These are phyloP conservation scores for Calonectria hongkongensis DNA, from an alignment of 2,329 filamentous ascomycete species.

Conservation along the genomic window DNA sequence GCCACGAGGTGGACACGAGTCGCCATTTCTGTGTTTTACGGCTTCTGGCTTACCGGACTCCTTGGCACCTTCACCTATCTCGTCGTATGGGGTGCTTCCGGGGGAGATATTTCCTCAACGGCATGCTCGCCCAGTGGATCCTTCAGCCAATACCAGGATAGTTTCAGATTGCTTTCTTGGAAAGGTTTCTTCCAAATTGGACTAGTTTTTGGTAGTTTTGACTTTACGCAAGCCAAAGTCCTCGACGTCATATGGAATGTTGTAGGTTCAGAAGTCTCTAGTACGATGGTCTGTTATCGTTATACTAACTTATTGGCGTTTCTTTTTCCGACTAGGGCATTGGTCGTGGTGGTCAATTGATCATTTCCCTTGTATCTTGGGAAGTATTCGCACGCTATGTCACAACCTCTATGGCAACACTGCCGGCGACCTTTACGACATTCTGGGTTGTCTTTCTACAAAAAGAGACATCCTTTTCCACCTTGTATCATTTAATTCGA, in stretches of 20 bases:
- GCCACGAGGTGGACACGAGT: background rate
- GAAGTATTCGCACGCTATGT: background rate
- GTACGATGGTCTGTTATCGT: too few species aligned
- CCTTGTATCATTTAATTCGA: background rate
- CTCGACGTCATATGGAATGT: conserved; percentile 1
- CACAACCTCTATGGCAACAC: conserved; percentile 9
- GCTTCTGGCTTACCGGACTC: background rate
- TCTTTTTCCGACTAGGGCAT: background rate
- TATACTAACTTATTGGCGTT: background rate
- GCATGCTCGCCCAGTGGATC: conserved; percentile 10
- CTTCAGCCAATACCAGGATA: background rate
- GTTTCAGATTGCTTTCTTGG: background rate
- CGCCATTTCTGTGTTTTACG: background rate
- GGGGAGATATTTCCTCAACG: background rate
- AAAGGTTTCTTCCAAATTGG: background rate
- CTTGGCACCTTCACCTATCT: background rate
- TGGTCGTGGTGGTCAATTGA: conserved; percentile 7
- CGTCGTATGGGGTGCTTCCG: background rate
- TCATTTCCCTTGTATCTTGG: conserved; percentile 7
- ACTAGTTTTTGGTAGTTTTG: background rate
- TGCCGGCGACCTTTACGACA: background rate
- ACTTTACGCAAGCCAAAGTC: background rate
- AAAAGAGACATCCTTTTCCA: background rate
- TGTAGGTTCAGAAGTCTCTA: background rate
- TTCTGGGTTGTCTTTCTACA: conserved; percentile 20